A percentile compares a stretch with the other conserved stretches of the same genome.
These are phyloP conservation scores for Colletotrichum sp. DNA, from an alignment of 2,329 filamentous ascomycete genomes.

Conservation along the genomic window DNA sequence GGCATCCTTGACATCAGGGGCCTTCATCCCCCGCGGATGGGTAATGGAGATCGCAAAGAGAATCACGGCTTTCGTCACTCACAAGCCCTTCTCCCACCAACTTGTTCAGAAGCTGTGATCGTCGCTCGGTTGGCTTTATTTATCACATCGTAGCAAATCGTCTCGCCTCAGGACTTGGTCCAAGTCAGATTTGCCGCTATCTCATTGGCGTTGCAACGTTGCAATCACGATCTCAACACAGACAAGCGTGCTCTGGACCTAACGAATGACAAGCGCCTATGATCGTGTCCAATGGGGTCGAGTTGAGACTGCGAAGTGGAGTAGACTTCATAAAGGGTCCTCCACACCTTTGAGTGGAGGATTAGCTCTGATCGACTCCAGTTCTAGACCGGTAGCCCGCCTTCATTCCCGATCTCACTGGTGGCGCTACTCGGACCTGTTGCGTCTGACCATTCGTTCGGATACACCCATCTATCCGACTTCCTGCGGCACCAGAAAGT, in stretches of 20 bases:
- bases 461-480: background rate
- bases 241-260: background rate
- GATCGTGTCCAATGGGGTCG: background rate
- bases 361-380: background rate
- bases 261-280: constrained; percentile 1
- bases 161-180: background rate
- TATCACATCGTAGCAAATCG: background rate
- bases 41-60: background rate
- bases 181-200: background rate
- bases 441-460: background rate
- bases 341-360: background rate
- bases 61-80: background rate
- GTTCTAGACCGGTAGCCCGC: background rate
- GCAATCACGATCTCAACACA: constrained; percentile 10
- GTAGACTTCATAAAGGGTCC: background rate
- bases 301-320: background rate
- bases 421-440: background rate
- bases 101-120: background rate
- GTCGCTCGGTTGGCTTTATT: background rate
- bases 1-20: background rate
- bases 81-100: background rate
- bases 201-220: constrained; percentile 20
- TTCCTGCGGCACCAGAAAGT: background rate
- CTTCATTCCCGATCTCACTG: background rate
- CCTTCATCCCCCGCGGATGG: background rate